These are phyloP conservation scores for Paramarasmius palmivorus DNA, from an alignment of 1,284 basidiomycete species.

Conservation along the genomic window DNA sequence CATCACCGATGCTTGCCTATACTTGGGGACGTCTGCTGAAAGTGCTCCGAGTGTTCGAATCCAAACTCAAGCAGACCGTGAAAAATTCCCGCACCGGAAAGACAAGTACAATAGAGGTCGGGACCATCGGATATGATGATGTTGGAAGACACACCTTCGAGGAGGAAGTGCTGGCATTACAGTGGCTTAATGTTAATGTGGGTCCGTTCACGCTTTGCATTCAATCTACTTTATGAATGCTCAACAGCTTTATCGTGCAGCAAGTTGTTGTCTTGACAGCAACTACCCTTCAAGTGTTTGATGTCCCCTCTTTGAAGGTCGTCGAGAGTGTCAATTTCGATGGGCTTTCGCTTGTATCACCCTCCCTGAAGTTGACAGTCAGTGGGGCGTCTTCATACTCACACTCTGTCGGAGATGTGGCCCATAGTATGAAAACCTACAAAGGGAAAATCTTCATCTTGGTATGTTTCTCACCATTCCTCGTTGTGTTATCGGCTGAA, in stretches of 20 bases:
- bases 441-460: constrained; percentile 92
- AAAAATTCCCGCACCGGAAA: constrained; percentile 63
- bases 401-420: constrained; percentile 55
- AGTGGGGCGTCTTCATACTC: constrained; percentile 48
- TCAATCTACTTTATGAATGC: constrained; percentile 1
- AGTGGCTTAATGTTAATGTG: constrained; percentile 79
- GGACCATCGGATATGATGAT: constrained; percentile 61
- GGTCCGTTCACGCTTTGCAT: constrained; percentile 38
- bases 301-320: constrained; percentile 52
- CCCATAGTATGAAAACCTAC: constrained; percentile 79
- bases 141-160: constrained; percentile 55
- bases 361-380: constrained; percentile 47
- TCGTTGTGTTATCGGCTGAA: constrained; percentile 12
- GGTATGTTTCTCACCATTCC: constrained; percentile 37
- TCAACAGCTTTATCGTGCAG: constrained; percentile 34
- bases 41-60: constrained; percentile 68
- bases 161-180: constrained; percentile 62
- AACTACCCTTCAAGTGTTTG: constrained; percentile 68
- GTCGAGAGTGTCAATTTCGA: constrained; percentile 65
- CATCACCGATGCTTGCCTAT: constrained; percentile 72
- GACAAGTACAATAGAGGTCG: constrained; percentile 56
- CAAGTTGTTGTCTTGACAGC: constrained; percentile 65
- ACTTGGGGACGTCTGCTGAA: constrained; percentile 76
- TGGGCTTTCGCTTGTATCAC: constrained; percentile 53
- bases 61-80: constrained; percentile 49